Evolutionary conservation across 2,329 filamentous ascomycete genomes (phyloP).

Genomic region (Colletotrichum falcatum): DNA sequence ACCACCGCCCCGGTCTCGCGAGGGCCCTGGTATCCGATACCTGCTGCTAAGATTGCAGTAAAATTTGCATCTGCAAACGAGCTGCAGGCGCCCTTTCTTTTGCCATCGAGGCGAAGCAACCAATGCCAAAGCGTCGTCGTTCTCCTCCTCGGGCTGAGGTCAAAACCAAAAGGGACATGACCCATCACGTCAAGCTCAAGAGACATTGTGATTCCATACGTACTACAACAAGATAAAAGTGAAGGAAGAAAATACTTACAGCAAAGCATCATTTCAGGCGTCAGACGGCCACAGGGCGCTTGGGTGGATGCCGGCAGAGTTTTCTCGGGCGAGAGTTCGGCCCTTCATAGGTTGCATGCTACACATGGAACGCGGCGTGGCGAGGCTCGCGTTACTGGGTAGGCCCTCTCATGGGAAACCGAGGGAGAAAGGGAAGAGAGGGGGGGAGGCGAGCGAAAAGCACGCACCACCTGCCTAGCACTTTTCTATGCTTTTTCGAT

Average conservation of each 20-base stretch:
- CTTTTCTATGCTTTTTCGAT: constrained; percentile 31
- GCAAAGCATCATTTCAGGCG: neutral
- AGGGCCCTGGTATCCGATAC: constrained; percentile 31
- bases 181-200: neutral
- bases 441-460: constrained; percentile 9
- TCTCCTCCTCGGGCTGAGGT: constrained; percentile 2
- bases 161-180: neutral
- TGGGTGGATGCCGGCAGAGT: constrained; percentile 31
- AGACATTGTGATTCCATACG: neutral
- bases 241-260: neutral
- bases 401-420: constrained; percentile 18
- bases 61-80: constrained; percentile 38
- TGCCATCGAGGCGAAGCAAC: constrained; percentile 19
- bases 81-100: constrained; percentile 32
- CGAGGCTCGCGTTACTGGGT: constrained; percentile 38
- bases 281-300: neutral
- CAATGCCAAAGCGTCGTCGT: constrained; percentile 21
- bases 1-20: constrained; percentile 23
- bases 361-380: constrained; percentile 34
- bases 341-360: constrained; percentile 10
- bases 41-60: constrained; percentile 37
- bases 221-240: neutral
- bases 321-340: constrained; percentile 33
- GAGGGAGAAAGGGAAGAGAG: too few species aligned
- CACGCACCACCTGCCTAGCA: constrained; percentile 30